Evolutionary conservation across 352 stramenopile species (phyloP).

Genomic region (Globisporangium cylindrosporum): DNA sequence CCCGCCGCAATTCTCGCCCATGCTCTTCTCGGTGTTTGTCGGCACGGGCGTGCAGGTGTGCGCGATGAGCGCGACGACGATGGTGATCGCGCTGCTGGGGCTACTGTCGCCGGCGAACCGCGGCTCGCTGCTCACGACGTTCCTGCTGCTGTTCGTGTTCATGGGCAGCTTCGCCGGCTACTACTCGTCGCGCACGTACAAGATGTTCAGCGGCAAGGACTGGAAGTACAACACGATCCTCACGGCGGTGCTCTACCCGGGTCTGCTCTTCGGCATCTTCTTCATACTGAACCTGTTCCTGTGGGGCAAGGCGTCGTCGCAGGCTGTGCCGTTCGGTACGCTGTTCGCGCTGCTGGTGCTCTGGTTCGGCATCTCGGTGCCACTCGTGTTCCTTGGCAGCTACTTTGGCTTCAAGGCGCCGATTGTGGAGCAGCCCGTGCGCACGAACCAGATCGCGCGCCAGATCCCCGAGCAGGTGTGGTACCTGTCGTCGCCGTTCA

Average conservation of each 20-base stretch:
- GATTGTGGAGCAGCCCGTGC: constrained; percentile 86
- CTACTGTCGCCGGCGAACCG: constrained; percentile 97
- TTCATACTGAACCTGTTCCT: constrained; percentile 97
- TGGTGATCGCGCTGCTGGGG: constrained; percentile 93
- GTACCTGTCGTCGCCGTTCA: constrained; percentile 95
- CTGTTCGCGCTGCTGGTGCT: constrained; percentile 96
- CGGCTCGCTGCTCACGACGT: constrained; percentile 93
- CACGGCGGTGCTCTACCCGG: constrained; percentile 94
- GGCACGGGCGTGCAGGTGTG: constrained; percentile 97
- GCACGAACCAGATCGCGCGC: constrained; percentile 89
- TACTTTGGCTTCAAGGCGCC: constrained; percentile 95
- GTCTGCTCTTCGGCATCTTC: constrained; percentile 92
- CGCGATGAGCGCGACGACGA: constrained; percentile 92
- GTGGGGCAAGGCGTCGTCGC: constrained; percentile 81
- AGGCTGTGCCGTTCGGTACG: constrained; percentile 95
- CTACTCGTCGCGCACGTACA: constrained; percentile 96
- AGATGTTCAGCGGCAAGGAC: constrained; percentile 97
- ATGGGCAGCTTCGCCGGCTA: constrained; percentile 97
- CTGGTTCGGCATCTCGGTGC: constrained; percentile 97
- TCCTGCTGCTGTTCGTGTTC: constrained; percentile 98
- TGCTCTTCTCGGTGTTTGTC: constrained; percentile 95
- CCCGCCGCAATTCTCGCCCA: constrained; percentile 89
- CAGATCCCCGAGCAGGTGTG: constrained; percentile 94
- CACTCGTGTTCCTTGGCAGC: constrained; percentile 97
- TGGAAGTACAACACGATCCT: constrained; percentile 97